These are phyloP conservation scores for Salvia rosmarinus DNA, from an alignment of 257 asterid genomes.

Conservation along the genomic window DNA sequence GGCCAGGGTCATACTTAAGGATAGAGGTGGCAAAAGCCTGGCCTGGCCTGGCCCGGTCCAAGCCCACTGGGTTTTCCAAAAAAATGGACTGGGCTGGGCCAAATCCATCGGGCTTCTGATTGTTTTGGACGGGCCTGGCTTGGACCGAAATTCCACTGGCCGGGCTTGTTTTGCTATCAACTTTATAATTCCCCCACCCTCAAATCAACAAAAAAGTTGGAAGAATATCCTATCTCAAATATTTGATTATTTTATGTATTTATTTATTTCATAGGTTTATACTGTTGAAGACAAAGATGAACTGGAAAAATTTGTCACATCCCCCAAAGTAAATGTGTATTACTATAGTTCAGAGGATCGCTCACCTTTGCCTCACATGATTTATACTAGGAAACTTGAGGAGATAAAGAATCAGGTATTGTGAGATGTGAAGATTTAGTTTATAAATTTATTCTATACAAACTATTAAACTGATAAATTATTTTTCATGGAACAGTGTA, in stretches of 20 bases:
- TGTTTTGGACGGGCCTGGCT: no score
- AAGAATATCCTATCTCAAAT: slow-evolving; percentile 13
- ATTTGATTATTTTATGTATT: slow-evolving; percentile 31
- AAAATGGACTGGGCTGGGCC: no score
- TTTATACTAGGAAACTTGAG: slow-evolving; percentile 64
- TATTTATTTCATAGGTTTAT: slow-evolving; percentile 58
- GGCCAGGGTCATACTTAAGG: neutral
- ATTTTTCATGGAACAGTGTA: slow-evolving; percentile 56
- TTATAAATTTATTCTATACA: slow-evolving; percentile 29
- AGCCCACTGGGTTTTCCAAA: no score
- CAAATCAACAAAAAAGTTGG: neutral
- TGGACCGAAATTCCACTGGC: no score
- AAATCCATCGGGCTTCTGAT: no score
- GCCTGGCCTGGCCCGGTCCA: no score
- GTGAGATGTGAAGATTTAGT: slow-evolving; percentile 27
- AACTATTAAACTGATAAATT: slow-evolving; percentile 27
- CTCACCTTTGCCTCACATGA: slow-evolving; percentile 37
- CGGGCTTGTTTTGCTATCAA: no score
- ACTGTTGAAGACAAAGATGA: slow-evolving; percentile 77
- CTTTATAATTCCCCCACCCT: neutral
- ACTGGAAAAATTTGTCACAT: slow-evolving; percentile 65
- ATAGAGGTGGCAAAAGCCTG: no score
- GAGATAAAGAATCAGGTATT: slow-evolving; percentile 79
- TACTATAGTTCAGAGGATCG: slow-evolving; percentile 56
- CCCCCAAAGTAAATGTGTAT: slow-evolving; percentile 70